These are phyloP conservation scores for Fusarium virguliforme DNA, from an alignment of 2,329 filamentous ascomycete genomes.

Conservation along the genomic window DNA sequence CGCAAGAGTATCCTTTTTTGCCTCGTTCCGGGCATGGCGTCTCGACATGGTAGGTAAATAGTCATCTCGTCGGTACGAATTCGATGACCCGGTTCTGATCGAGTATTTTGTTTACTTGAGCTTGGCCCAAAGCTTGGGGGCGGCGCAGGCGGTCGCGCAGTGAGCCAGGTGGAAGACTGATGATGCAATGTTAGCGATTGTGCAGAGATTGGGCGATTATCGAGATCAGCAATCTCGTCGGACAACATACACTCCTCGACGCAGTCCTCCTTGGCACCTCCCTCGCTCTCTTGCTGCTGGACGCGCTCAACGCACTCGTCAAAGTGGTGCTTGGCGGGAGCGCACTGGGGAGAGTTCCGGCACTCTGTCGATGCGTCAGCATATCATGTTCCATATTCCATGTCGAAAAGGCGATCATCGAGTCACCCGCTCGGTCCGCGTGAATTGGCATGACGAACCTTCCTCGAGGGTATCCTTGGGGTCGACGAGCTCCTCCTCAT, in stretches of 20 bases:
- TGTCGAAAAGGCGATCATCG: slow-evolving; percentile 27
- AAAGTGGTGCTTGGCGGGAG: slow-evolving; percentile 95
- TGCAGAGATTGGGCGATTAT: not conserved
- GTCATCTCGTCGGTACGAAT: slow-evolving; percentile 46
- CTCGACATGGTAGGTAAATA: slow-evolving; percentile 42
- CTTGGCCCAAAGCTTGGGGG: slow-evolving; percentile 93
- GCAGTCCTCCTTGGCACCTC: slow-evolving; percentile 90
- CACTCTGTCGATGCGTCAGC: slow-evolving; percentile 76
- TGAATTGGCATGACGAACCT: slow-evolving; percentile 74
- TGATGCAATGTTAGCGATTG: slow-evolving; percentile 34
- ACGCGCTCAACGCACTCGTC: slow-evolving; percentile 98
- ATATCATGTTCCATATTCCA: slow-evolving; percentile 25
- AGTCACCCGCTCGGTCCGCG: slow-evolving; percentile 41
- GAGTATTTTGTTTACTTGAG: slow-evolving; percentile 84
- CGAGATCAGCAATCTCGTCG: not conserved
- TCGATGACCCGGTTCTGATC: slow-evolving; percentile 33
- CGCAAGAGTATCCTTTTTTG: slow-evolving; percentile 40
- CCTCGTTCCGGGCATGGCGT: slow-evolving; percentile 46
- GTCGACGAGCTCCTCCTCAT: slow-evolving; percentile 89
- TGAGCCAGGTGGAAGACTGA: slow-evolving; percentile 98
- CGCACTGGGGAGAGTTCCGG: slow-evolving; percentile 87
- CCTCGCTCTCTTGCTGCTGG: slow-evolving; percentile 71
- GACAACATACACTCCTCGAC: slow-evolving; percentile 92
- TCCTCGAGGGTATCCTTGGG: slow-evolving; percentile 91
- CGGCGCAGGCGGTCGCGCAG: slow-evolving; percentile 93